These are phyloP conservation scores for Ceratorhiza oryzae-sativae DNA, from an alignment of 1,284 basidiomycete species.

Conservation along the genomic window DNA sequence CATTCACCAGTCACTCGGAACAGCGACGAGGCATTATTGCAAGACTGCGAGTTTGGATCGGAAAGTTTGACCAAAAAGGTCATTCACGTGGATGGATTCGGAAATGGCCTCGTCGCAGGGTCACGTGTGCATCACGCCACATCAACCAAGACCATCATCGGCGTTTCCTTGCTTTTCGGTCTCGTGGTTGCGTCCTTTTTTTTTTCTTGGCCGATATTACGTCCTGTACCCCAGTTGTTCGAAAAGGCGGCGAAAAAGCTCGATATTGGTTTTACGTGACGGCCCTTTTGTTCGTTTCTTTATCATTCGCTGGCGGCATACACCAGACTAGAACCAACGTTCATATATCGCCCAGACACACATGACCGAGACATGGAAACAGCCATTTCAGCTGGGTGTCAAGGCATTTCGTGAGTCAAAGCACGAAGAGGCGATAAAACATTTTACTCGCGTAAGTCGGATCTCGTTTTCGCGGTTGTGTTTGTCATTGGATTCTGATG, in stretches of 20 bases:
- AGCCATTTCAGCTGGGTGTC: conserved; percentile 55
- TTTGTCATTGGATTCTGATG: background rate
- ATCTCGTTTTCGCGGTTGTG: background rate
- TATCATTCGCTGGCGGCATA: background rate
- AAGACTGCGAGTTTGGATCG: background rate
- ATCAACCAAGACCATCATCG: background rate
- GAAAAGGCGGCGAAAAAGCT: too few relatives aligned
- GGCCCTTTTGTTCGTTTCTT: background rate
- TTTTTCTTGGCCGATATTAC: background rate
- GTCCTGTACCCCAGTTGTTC: too few relatives aligned
- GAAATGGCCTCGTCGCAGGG: background rate
- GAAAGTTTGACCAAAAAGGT: background rate
- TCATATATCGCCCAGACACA: background rate
- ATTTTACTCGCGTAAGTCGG: conserved; percentile 55
- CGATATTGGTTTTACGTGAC: background rate
- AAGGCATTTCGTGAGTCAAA: conserved; percentile 53
- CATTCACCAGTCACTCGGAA: background rate
- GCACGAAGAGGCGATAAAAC: conserved; percentile 54
- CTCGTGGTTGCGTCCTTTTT: background rate
- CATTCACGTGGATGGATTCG: background rate
- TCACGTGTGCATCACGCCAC: background rate
- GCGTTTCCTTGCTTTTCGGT: background rate
- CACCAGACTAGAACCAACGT: background rate
- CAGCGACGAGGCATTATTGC: background rate
- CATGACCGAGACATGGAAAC: conserved; percentile 52